A percentile compares a stretch with the other conserved stretches of the same genome.
phyloP scores from a whole-genome alignment of 2,329 filamentous ascomycete species.

The Colletotrichum musae region DNA sequence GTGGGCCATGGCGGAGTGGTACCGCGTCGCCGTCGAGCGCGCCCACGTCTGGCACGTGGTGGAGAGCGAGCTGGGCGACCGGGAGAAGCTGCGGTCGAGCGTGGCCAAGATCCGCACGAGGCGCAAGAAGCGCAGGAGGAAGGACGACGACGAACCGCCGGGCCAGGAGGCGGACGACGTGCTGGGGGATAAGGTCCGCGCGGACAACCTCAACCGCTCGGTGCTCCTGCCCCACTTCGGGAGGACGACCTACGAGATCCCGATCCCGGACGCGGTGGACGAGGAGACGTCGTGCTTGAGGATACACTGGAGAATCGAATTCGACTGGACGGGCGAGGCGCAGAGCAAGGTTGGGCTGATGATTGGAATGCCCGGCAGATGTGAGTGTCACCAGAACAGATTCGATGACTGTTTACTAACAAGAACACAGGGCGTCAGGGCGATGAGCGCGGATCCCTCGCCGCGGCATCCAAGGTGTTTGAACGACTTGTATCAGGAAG shows the following conservation, averaged over 20 bases:
- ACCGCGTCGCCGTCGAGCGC: constrained; percentile 71
- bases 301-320: constrained; percentile 74
- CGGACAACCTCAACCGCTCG: constrained; percentile 46
- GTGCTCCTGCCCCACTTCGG: constrained; percentile 70
- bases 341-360: constrained; percentile 70
- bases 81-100: constrained; percentile 50
- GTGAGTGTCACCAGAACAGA: constrained; percentile 62
- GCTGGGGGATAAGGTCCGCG: constrained; percentile 2
- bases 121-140: constrained; percentile 43
- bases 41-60: constrained; percentile 75
- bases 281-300: constrained; percentile 60
- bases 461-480: constrained; percentile 73
- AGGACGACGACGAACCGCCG: constrained; percentile 41
- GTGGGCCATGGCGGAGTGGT: constrained; percentile 80
- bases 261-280: constrained; percentile 53
- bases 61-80: constrained; percentile 60
- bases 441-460: constrained; percentile 70
- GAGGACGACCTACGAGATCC: constrained; percentile 63
- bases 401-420: constrained; percentile 27
- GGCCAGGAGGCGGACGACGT: constrained; percentile 43
- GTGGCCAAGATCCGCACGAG: constrained; percentile 49
- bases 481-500: constrained; percentile 69
- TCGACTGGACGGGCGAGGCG: constrained; percentile 82
- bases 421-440: constrained; percentile 69
- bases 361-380: constrained; percentile 72